These are phyloP conservation scores for Scenedesmus sp. DNA, from an alignment of 163 green algal genomes.

Conservation along the genomic window DNA sequence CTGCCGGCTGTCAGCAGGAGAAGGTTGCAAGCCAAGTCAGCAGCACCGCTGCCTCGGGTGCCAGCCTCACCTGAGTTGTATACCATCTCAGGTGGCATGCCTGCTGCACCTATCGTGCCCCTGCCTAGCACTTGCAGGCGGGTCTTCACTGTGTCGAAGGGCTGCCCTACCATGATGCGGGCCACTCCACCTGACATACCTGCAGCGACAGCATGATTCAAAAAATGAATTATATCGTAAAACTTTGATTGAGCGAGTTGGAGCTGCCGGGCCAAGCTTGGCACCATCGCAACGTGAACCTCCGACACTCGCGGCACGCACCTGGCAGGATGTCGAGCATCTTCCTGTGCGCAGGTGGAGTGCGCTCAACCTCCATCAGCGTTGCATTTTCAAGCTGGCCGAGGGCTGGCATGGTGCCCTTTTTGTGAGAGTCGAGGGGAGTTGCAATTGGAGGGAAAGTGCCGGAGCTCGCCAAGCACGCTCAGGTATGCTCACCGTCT, in stretches of 20 bases:
- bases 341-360: conserved; percentile 55
- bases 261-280: neutral
- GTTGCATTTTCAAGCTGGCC: conserved; percentile 41
- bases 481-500: neutral
- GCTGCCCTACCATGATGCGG: conserved; percentile 56
- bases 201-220: neutral
- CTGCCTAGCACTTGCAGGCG: conserved; percentile 60
- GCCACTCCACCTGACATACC: conserved; percentile 52
- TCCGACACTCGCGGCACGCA: neutral
- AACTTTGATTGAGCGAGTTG: no score
- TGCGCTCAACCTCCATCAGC: conserved; percentile 62
- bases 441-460: neutral
- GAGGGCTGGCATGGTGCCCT: neutral
- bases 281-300: neutral
- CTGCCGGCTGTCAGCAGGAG: no score
- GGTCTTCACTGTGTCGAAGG: conserved; percentile 29
- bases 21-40: no score
- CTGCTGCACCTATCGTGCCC: conserved; percentile 52
- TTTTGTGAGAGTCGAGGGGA: neutral
- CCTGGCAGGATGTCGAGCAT: conserved; percentile 63
- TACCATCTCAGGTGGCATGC: conserved; percentile 52
- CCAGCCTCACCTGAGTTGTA: conserved; percentile 46
- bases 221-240: no score
- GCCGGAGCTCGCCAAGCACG: neutral
- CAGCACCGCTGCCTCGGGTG: neutral